Evolutionary conservation across 1,139 yeast genomes (phyloP).

Genomic region (Protomyces lactucae-debilis): DNA sequence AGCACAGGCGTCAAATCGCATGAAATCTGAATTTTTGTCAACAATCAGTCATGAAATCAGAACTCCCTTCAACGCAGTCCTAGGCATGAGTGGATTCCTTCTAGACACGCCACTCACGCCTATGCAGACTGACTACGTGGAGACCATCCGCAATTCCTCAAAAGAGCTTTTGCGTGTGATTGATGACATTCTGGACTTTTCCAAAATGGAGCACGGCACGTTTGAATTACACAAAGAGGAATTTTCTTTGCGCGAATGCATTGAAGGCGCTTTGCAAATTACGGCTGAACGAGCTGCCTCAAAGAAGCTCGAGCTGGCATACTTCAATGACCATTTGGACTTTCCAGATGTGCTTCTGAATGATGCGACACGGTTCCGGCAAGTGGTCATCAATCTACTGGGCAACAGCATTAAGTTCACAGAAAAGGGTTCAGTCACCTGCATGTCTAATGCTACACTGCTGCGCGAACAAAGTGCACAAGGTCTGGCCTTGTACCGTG

Average conservation of each 20-base stretch:
- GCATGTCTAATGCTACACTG: conserved; percentile 29
- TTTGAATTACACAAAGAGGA: conserved; percentile 63
- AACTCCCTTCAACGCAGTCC: conserved; percentile 85
- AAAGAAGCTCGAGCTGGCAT: conserved; percentile 27
- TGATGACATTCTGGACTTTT: conserved; percentile 74
- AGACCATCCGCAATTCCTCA: conserved; percentile 71
- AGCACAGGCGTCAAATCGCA: conserved; percentile 26
- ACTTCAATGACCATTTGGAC: conserved; percentile 20
- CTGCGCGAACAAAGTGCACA: not conserved
- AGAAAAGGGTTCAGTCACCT: conserved; percentile 56
- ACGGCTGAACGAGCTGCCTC: conserved; percentile 23
- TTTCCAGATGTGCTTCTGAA: conserved; percentile 67
- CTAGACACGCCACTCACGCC: conserved; percentile 71
- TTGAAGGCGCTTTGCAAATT: conserved; percentile 27
- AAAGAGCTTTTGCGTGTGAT: conserved; percentile 70
- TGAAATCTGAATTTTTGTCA: conserved; percentile 85
- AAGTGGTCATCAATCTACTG: conserved; percentile 80
- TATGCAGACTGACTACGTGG: conserved; percentile 73
- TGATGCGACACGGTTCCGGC: conserved; percentile 83
- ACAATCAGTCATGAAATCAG: conserved; percentile 88
- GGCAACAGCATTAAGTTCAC: conserved; percentile 85
- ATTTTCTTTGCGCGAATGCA: conserved; percentile 45
- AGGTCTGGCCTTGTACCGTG: conserved; percentile 38
- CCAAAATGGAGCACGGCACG: conserved; percentile 77
- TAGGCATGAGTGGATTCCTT: conserved; percentile 90